A percentile compares a stretch with the other conserved stretches of the same genome.
These are phyloP conservation scores for Rhizoclosmatium globosum DNA, from an alignment of 192 early-diverging fungal genomes.

Conservation along the genomic window DNA sequence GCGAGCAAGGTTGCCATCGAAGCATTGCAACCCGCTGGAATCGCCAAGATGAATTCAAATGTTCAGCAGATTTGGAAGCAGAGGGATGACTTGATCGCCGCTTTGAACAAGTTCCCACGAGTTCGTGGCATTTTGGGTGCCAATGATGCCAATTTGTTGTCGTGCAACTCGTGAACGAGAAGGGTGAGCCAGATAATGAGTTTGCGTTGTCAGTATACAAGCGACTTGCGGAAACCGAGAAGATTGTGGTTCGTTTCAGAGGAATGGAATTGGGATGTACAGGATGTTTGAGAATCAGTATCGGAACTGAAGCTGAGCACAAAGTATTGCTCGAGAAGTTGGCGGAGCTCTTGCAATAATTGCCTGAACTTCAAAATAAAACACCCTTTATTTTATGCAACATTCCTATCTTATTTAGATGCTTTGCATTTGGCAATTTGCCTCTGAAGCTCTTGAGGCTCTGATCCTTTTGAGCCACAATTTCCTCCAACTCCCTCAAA, in stretches of 20 bases:
- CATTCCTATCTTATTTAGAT: not conserved
- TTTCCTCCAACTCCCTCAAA: constrained; percentile 30
- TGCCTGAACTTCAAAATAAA: no score
- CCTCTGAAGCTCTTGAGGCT: constrained; percentile 13
- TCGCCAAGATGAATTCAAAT: constrained; percentile 74
- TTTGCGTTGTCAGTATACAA: constrained; percentile 81
- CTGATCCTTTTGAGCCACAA: constrained; percentile 32
- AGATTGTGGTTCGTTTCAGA: constrained; percentile 95
- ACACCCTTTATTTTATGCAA: not conserved
- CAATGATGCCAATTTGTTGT: constrained; percentile 97
- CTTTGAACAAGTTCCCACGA: constrained; percentile 68
- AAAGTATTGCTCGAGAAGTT: constrained; percentile 64
- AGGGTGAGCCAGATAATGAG: constrained; percentile 72
- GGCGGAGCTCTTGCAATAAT: constrained; percentile 6
- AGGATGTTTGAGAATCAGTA: constrained; percentile 93
- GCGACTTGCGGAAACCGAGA: constrained; percentile 80
- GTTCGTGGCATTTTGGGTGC: constrained; percentile 82
- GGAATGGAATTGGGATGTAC: constrained; percentile 92
- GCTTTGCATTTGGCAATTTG: constrained; percentile 5
- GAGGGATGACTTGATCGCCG: constrained; percentile 71
- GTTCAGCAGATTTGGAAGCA: constrained; percentile 66
- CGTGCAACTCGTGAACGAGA: constrained; percentile 76
- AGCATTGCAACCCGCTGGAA: constrained; percentile 77
- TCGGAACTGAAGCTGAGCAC: constrained; percentile 91
- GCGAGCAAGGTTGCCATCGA: constrained; percentile 80